Conservation (phyloP, 2,329 filamentous ascomycete species). For the Aureobasidium sp. region DNA sequence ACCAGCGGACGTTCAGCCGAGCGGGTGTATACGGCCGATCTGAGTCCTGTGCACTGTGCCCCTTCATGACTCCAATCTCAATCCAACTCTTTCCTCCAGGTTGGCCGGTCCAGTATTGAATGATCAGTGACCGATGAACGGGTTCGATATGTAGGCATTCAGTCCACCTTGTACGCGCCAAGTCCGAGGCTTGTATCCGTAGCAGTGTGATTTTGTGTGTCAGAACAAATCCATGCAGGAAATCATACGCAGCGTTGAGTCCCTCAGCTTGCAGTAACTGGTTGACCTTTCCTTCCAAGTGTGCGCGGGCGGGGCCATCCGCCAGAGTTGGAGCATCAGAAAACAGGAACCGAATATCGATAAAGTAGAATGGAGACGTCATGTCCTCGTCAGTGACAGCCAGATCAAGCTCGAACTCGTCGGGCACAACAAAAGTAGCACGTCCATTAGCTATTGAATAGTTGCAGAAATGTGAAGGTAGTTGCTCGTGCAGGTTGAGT, state of each 20-base stretch:
- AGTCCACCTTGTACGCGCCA: conserved; percentile 68
- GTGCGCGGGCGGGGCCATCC: conserved; percentile 52
- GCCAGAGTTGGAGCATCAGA: conserved; percentile 58
- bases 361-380: conserved; percentile 82
- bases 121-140: conserved; percentile 70
- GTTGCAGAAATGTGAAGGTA: conserved; percentile 69
- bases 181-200: conserved; percentile 64
- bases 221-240: conserved; percentile 78
- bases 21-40: conserved; percentile 25
- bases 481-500: conserved; percentile 75
- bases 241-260: conserved; percentile 72
- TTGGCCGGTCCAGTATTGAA: conserved; percentile 83
- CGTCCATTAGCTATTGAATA: conserved; percentile 80
- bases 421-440: conserved; percentile 74
- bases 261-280: conserved; percentile 61
- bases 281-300: conserved; percentile 68
- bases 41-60: conserved; percentile 30
- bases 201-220: conserved; percentile 86
- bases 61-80: conserved; percentile 72
- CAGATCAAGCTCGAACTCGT: conserved; percentile 89
- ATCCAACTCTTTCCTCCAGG: conserved; percentile 79
- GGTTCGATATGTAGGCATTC: conserved; percentile 70
- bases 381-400: conserved; percentile 82
- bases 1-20: conserved; percentile 65
- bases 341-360: conserved; percentile 83